Evolutionary conservation across 2,329 filamentous ascomycete species (phyloP), one percentile per base, ranked within the genome.

Genomic region (Thelonectria olida): DNA sequence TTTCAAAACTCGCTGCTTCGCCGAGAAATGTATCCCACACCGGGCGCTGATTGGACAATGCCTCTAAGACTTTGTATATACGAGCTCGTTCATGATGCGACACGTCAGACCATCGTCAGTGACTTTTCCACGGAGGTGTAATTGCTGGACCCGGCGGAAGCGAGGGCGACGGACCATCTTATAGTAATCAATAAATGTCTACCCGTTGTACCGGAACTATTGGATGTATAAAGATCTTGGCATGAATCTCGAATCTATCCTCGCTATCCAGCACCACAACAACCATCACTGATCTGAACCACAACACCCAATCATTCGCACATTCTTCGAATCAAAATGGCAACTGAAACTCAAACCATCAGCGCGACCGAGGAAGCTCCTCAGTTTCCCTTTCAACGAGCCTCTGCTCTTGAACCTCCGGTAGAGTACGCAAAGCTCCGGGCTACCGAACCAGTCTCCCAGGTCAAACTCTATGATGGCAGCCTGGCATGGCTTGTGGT

Each of bases 391-490:
- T 71, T 71, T 28, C 39, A 57, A 7, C 55, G 68, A n/a, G 56
- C 68, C 12, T 69, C 67, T 22, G 65, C 55, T 3, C 45, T 65
- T 4, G 76, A 81, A 19, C 80, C 80, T 1, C 80, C 81, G 0
- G 73, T 75, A 5, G 81, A 83, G 63, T 83, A 79, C 54, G 80
- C 79, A 3, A 69, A 70, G 4, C 75, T 84, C 20, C 76, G 81
- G 7, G 75, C 74, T n/a, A 77, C 69, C 2, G 73, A 79, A 4
- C 81, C 81, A 0, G 74, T 84, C 5, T 82, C 81, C 0, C 68
- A 73, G 55, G 79, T 84, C 13, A 76, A 78, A 64, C 76, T 84
- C 9, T 84, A 76, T 59, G 82, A 84, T 64, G 80, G 78, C n/a
- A 79, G 74, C 49, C 63, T 76, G 13, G 78, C 81, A 5, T 84